Percentiles rank a stretch among this genome's conserved stretches.
Evolutionary conservation across 2,329 filamentous ascomycete species (phyloP).

Genomic region (Huntiella bhutanensis): DNA sequence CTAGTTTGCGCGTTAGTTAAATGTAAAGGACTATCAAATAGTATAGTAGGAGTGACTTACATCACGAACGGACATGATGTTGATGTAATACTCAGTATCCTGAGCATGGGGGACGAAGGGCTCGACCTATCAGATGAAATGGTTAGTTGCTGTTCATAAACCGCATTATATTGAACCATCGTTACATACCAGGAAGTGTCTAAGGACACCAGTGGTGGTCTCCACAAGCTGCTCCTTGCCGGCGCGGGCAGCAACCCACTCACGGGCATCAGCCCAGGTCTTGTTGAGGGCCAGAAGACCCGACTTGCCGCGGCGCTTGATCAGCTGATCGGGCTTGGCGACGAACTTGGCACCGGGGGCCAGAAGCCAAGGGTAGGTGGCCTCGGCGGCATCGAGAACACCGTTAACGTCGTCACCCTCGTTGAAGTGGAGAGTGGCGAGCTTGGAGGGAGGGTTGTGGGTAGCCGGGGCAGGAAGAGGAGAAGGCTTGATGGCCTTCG

Average conservation of each 20-base stretch:
- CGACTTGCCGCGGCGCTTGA: conserved; percentile 99
- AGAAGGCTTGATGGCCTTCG: conserved; percentile 92
- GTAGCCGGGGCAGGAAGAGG: conserved; percentile 66
- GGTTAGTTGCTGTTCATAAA: not conserved
- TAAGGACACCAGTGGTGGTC: conserved; percentile 69
- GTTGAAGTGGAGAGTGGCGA: conserved; percentile 83
- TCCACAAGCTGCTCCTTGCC: conserved; percentile 88
- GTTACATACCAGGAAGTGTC: conserved; percentile 57
- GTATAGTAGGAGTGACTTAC: conserved; percentile 39
- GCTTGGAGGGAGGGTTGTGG: conserved; percentile 82
- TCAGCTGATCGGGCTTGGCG: conserved; percentile 97
- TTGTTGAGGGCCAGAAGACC: conserved; percentile 93
- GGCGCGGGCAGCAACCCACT: conserved; percentile 83
- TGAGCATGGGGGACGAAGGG: conserved; percentile 92
- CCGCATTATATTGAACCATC: no score
- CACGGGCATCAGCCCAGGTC: conserved; percentile 82
- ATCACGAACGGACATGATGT: conserved; percentile 99
- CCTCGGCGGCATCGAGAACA: conserved; percentile 86
- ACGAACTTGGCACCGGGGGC: conserved; percentile 75
- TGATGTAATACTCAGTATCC: conserved; percentile 98
- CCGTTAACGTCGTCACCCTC: conserved; percentile 67
- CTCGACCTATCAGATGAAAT: conserved; percentile 35
- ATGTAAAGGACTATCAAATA: not conserved
- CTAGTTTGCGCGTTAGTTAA: conserved; percentile 31
- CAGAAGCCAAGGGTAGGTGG: conserved; percentile 91